Conservation (phyloP, 2,329 filamentous ascomycete genomes). For the Rhexocercosporidium sp. region DNA sequence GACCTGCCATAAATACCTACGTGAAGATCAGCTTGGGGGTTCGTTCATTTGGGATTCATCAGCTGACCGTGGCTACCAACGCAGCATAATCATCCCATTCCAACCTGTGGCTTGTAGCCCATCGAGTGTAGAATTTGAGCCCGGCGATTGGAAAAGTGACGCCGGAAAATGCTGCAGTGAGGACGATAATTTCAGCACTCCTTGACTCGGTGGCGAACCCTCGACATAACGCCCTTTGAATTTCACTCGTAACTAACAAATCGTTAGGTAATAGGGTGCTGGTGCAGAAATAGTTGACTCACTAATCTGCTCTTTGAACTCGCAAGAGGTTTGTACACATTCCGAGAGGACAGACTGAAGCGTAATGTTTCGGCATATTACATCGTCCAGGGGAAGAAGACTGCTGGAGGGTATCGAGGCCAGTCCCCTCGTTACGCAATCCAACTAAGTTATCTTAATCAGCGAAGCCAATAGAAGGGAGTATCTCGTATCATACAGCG, state of each 20-base stretch:
- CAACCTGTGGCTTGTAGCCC: neutral
- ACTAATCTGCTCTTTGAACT: conserved; percentile 1
- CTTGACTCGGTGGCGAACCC: neutral
- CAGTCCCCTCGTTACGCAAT: neutral
- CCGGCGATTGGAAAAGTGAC: conserved; percentile 3
- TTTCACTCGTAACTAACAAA: neutral
- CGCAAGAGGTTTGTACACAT: conserved; percentile 7
- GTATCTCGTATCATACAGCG: neutral
- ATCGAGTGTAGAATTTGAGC: conserved; percentile 7
- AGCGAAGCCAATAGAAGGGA: neutral
- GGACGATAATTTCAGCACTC: neutral
- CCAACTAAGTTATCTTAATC: neutral
- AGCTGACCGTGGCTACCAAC: conserved; percentile 1
- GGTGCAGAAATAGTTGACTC: neutral
- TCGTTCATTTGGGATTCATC: neutral
- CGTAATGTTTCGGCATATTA: neutral
- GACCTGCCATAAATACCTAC: neutral
- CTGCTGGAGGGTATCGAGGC: neutral
- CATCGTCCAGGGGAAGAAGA: neutral
- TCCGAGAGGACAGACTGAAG: neutral
- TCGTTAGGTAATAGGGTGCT: neutral
- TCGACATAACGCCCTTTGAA: neutral
- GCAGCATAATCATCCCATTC: conserved; percentile 6
- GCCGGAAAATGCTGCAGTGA: neutral
- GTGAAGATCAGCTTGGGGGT: neutral